phyloP scores from a whole-genome alignment of 164 flowering plant species.

The Protea cynaroides region DNA sequence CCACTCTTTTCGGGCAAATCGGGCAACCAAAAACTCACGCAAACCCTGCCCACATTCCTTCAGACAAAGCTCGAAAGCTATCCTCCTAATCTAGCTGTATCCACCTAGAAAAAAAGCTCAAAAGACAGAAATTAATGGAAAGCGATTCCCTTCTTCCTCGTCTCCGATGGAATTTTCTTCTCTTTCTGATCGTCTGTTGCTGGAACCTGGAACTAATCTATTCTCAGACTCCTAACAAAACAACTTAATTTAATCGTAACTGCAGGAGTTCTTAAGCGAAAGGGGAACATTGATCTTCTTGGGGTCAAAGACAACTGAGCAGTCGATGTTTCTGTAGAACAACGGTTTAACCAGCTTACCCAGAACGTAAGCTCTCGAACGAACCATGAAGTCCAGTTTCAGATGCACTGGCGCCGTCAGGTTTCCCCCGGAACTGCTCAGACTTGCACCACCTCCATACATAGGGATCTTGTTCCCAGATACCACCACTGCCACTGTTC shows the following conservation, averaged over 20 bases:
- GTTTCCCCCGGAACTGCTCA: constrained; percentile 58
- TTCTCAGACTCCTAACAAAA: not conserved
- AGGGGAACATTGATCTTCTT: constrained; percentile 42
- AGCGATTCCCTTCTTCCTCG: no score
- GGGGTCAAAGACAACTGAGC: constrained; percentile 42
- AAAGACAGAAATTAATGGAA: not conserved
- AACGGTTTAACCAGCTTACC: constrained; percentile 82
- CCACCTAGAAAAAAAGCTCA: not conserved
- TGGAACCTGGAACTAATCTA: not conserved
- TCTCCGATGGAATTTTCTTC: no score
- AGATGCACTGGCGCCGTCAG: constrained; percentile 44
- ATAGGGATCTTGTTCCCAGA: constrained; percentile 65
- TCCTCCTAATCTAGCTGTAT: no score
- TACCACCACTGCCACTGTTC: constrained; percentile 37
- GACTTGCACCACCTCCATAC: constrained; percentile 68
- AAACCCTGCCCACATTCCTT: no score
- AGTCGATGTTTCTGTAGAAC: constrained; percentile 53
- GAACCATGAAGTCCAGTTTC: constrained; percentile 45
- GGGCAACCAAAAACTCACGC: no score
- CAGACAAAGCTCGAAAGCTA: no score
- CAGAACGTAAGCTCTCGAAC: constrained; percentile 72
- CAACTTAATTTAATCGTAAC: constrained; percentile 26
- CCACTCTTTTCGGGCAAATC: no score
- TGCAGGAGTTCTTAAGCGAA: constrained; percentile 55
- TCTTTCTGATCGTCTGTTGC: no score